These are phyloP conservation scores for Hypoxylon lenormandii DNA, from an alignment of 495 filamentous ascomycete species.

Conservation along the genomic window DNA sequence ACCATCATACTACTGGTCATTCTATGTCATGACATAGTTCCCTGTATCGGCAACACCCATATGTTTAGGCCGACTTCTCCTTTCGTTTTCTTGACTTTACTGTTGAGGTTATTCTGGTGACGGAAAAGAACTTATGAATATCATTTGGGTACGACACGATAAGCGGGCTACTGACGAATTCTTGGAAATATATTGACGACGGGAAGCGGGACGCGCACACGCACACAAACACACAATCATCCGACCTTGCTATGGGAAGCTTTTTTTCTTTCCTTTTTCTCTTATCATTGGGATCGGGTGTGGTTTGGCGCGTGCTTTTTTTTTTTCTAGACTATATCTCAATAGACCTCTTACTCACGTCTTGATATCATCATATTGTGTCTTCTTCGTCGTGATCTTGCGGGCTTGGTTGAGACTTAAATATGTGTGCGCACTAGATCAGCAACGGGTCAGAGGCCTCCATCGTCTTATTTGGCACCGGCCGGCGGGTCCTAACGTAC, in stretches of 20 bases:
- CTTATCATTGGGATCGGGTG: conserved; percentile 20
- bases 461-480: conserved; percentile 10
- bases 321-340: conserved; percentile 38
- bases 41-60: conserved; percentile 8
- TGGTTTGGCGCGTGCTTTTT: conserved; percentile 33
- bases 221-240: conserved; percentile 3
- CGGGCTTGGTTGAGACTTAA: conserved; percentile 3
- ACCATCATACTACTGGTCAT: neutral
- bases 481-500: conserved; percentile 27
- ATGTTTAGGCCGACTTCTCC: neutral
- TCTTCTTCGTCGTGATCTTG: conserved; percentile 1
- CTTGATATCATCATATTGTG: conserved; percentile 3
- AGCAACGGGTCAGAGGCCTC: conserved; percentile 17
- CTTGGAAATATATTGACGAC: conserved; percentile 22
- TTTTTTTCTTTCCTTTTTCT: conserved; percentile 12
- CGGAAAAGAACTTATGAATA: conserved; percentile 29
- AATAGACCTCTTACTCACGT: conserved; percentile 35
- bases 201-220: conserved; percentile 18
- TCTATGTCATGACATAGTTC: conserved; percentile 17
- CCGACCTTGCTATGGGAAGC: conserved; percentile 19
- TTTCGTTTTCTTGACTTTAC: neutral
- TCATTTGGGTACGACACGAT: conserved; percentile 19
- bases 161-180: conserved; percentile 28
- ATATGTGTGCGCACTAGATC: neutral
- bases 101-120: conserved; percentile 6